Evolutionary conservation across 2,329 filamentous ascomycete genomes (phyloP), one percentile per base, ranked within the genome.

Genomic region (Tolypocladium paradoxum): DNA sequence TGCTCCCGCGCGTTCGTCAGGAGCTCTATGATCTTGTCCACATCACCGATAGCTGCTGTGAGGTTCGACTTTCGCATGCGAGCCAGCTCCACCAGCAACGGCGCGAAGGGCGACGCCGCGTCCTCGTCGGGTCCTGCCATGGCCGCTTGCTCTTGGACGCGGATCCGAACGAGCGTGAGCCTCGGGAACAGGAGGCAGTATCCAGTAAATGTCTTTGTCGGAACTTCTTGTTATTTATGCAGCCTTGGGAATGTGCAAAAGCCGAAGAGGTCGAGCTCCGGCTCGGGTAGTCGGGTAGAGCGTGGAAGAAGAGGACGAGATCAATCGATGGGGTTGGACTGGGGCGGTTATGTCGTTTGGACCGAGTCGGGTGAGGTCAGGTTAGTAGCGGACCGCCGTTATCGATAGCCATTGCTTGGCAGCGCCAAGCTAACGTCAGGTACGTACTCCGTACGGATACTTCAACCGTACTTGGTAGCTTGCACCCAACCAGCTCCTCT

Each of bases 11-110:
- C 88, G 48, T 77, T 76, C 57, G 82, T 79, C 31, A 99, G 81
- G 54, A 88, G 71, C 57, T 90, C 81, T 60, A 99, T 90, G 38
- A 91, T 86, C 55, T 82, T 80, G 66, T 97, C 90, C 20, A 95
- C 87, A 76, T 95, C 85, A 35, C 82, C 73, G 54, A 95, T 83
- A 38, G 84, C 85, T 53, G 85, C 81, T 4, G 79, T 79, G 46
- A 91, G 79, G 34, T 84, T 81, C 57, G 80, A 83, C 65, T 79
- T 83, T 62, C 81, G 81, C 55, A 95, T 81, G 62, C 83, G 82
- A 59, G 83, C 79, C 60, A 93, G 81, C 65, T 95, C 89, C 61
- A 83, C 83, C 67, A 87, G 79, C 59, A 96, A 70, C 33, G 72
- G 69, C 53, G 72, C 69, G 63, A 82, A 76, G 27, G 75, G 73